Evolutionary conservation across 139 green algal species (phyloP).

Genomic region (Ettlia oleoabundans): DNA sequence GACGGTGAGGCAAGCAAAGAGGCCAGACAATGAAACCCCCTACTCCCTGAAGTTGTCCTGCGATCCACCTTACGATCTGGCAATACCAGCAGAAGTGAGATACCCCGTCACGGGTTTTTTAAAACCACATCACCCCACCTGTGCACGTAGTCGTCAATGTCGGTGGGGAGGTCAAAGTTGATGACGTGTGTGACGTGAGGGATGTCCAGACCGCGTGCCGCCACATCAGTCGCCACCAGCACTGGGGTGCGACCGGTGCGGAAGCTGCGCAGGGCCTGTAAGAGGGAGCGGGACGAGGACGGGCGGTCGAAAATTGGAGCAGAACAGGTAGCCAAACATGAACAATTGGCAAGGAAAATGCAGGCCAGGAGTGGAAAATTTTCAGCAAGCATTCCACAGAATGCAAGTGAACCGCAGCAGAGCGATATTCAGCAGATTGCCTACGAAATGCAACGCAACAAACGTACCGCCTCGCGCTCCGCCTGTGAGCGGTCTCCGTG

Average conservation of each 20-base stretch:
- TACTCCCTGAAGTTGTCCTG: too few species aligned
- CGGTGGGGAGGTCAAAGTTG: slow-evolving; percentile 87
- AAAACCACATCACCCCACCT: slow-evolving; percentile 8
- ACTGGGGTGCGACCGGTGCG: slow-evolving; percentile 81
- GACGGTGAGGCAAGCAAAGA: too few species aligned
- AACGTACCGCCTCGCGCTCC: slow-evolving; percentile 78
- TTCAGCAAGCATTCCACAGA: too few species aligned
- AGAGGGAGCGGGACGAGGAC: not conserved
- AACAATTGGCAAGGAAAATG: too few species aligned
- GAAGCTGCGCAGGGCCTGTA: slow-evolving; percentile 79
- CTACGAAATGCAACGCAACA: not conserved
- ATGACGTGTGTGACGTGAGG: slow-evolving; percentile 88
- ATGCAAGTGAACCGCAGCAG: too few species aligned
- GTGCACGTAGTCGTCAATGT: slow-evolving; percentile 91
- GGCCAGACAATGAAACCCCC: too few species aligned
- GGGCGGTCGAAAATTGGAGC: too few species aligned
- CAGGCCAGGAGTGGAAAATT: too few species aligned
- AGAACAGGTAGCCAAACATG: too few species aligned
- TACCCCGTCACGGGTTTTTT: not conserved
- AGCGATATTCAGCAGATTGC: not conserved
- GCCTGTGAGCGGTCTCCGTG: slow-evolving; percentile 94
- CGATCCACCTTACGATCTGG: too few species aligned
- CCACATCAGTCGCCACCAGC: slow-evolving; percentile 97
- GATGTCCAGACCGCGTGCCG: slow-evolving; percentile 93
- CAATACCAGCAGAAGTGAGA: not conserved